A percentile compares a stretch with the other conserved stretches of the same genome.
Conservation (phyloP, 371 early-diverging fungal species). For the Syncephalastrum monosporum region DNA sequence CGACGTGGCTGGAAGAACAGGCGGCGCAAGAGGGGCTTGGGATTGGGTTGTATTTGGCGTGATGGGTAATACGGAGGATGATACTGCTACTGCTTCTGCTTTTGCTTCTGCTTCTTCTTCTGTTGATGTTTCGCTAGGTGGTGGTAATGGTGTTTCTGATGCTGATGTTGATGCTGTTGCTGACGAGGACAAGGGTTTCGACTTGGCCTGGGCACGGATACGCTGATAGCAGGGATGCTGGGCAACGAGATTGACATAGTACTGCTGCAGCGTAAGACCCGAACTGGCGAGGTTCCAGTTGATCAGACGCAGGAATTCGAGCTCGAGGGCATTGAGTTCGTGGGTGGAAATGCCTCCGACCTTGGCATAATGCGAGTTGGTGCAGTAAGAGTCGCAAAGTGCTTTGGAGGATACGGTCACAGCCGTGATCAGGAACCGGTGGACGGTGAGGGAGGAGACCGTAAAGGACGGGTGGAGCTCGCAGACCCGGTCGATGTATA, state of each 20-base stretch:
- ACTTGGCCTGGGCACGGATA: slow-evolving; percentile 1
- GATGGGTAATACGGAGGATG: not conserved
- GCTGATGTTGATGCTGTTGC: not conserved
- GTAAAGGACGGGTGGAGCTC: slow-evolving; percentile 79
- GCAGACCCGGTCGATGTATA: slow-evolving; percentile 93
- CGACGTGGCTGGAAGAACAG: not conserved
- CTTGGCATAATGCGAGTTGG: slow-evolving; percentile 86
- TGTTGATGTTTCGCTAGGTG: slow-evolving; percentile 12
- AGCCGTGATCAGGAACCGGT: slow-evolving; percentile 94
- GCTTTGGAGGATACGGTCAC: slow-evolving; percentile 89
- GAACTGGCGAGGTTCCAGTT: slow-evolving; percentile 87
- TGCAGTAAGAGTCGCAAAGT: slow-evolving; percentile 82
- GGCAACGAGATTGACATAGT: slow-evolving; percentile 78
- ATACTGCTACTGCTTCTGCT: not conserved
- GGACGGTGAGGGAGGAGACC: slow-evolving; percentile 90
- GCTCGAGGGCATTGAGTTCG: slow-evolving; percentile 93
- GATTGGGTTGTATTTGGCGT: too few species aligned
- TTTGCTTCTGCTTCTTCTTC: too few species aligned
- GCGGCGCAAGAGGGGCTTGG: not conserved
- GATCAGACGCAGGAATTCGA: slow-evolving; percentile 85
- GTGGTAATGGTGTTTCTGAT: slow-evolving; percentile 21
- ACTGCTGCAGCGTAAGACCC: slow-evolving; percentile 78
- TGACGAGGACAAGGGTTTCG: not conserved
- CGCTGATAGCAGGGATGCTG: slow-evolving; percentile 62
- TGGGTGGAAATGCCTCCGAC: slow-evolving; percentile 93